Conservation (phyloP, 495 filamentous ascomycete genomes). For the Cercophora newfieldiana region DNA sequence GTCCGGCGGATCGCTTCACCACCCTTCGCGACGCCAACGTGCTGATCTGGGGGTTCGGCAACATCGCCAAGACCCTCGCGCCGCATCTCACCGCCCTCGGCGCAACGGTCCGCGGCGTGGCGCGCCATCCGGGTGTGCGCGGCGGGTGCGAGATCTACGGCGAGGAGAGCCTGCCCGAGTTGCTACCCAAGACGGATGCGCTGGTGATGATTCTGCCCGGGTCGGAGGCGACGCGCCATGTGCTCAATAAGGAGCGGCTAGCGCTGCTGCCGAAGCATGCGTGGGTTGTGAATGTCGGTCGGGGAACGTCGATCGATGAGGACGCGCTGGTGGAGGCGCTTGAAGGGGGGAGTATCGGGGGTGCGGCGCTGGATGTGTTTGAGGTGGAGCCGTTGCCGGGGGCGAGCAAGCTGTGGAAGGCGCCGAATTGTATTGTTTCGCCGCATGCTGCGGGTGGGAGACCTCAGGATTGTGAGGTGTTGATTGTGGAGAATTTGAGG, state of each 20-base stretch:
- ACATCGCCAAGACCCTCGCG: constrained; percentile 76
- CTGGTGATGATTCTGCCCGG: constrained; percentile 75
- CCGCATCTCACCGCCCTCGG: constrained; percentile 62
- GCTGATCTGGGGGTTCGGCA: constrained; percentile 78
- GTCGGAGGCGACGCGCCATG: constrained; percentile 66
- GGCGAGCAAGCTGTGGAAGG: constrained; percentile 38
- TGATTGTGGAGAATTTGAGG: constrained; percentile 56
- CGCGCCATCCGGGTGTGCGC: constrained; percentile 57
- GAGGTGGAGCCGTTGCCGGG: constrained; percentile 66
- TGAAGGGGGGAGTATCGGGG: constrained; percentile 64
- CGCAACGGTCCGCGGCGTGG: constrained; percentile 47
- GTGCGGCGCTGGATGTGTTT: constrained; percentile 75
- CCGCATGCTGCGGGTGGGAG: constrained; percentile 53
- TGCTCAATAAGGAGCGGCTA: constrained; percentile 66
- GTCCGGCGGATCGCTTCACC: constrained; percentile 47
- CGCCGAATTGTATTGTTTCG: constrained; percentile 43
- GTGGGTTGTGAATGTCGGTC: constrained; percentile 80
- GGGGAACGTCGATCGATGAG: constrained; percentile 79
- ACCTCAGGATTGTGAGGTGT: constrained; percentile 52
- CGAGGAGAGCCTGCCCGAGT: constrained; percentile 50
- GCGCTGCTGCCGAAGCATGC: constrained; percentile 73
- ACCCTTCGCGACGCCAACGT: constrained; percentile 54
- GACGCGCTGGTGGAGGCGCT: constrained; percentile 72
- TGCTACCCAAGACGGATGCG: constrained; percentile 69
- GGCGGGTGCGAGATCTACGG: constrained; percentile 54